Percentiles rank a stretch among this genome's conserved stretches.
phyloP scores from a whole-genome alignment of 2,329 filamentous ascomycete species.

The Beauveria rudraprayagi region DNA sequence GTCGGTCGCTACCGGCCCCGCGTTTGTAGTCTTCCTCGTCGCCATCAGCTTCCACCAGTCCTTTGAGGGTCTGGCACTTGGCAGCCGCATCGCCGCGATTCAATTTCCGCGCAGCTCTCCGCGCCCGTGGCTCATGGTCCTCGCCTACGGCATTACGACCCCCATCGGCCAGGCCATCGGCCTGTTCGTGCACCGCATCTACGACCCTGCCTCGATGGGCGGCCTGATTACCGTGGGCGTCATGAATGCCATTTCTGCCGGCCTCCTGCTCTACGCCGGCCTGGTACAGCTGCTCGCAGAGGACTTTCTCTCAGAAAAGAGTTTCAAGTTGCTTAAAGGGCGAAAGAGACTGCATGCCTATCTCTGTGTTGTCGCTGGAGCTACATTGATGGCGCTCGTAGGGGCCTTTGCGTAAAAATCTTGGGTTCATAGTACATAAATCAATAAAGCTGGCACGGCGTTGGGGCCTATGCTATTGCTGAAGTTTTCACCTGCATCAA shows the following conservation, averaged over 20 bases:
- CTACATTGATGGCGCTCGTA: conserved; percentile 61
- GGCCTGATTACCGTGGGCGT: conserved; percentile 76
- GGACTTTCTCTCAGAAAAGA: conserved; percentile 72
- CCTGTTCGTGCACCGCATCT: conserved; percentile 66
- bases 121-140: conserved; percentile 76
- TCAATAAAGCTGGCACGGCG: conserved; percentile 1
- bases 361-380: conserved; percentile 53
- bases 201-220: conserved; percentile 68
- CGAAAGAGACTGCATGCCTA: conserved; percentile 55
- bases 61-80: conserved; percentile 80
- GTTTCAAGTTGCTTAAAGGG: conserved; percentile 58
- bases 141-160: conserved; percentile 69
- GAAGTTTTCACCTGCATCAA: neutral
- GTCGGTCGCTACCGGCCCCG: conserved; percentile 69
- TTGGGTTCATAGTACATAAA: neutral
- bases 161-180: conserved; percentile 80
- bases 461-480: neutral
- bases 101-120: conserved; percentile 66
- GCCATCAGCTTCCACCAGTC: conserved; percentile 82
- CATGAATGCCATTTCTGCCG: conserved; percentile 80
- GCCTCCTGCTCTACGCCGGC: conserved; percentile 72
- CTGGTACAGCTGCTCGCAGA: conserved; percentile 79
- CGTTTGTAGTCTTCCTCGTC: conserved; percentile 71
- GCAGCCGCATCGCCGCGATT: conserved; percentile 75
- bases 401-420: conserved; percentile 58